Base-by-base conservation (phyloP, 2,329 filamentous ascomycete genomes). In the Pseudonectria buxi region DNA sequence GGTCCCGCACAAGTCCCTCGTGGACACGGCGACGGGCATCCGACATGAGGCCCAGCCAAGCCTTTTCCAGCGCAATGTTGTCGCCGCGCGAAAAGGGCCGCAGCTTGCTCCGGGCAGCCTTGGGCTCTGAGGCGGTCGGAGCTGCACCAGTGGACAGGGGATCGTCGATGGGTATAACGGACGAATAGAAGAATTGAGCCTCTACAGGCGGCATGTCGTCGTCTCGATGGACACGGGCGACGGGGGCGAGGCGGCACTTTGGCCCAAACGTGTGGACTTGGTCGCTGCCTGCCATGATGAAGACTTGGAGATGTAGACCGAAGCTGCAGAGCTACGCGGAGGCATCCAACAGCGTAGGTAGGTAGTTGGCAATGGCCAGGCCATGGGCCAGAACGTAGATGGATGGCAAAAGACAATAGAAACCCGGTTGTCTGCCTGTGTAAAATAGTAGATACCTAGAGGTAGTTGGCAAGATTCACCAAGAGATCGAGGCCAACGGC, bases 161-260 rank as follows among this genome's bases (percentile, higher is more conserved):
- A 53, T 95, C 88, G 53, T 95, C 88, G 54, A 95, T 88, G 22
- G 87, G 82, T 32, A 90, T 74, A 10, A 79, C 68, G 10, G 87
- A 92, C 11, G 79, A 75, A 60, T 94, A 95, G 62, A 95, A 95
- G 65, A 87, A 95, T 44, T 87, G 85, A 14, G 82, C 72, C 24
- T 72, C 69, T 35, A 83, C 59, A 0, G 76, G 71, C 12, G 83
- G 82, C 15, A 74, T 68, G 35, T 64, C 67, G 35, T 70, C 62
- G 29, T 63, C 57, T 37, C 60, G 59, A 15, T 56, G 41, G 16
- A 59, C 49, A 18, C 60, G 59, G 51, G 62, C 49, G 38, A 67
- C 50, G 52, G 72, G 69, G 10, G 71, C 66, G 26, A 77, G 62
- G 26, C 71, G 72, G 54, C 81, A 86, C 36, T 68, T 71, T 16